A percentile compares a stretch with the other conserved stretches of the same genome.
phyloP scores from a whole-genome alignment of 441 rosid genomes.

The Euphorbia celastroides region DNA sequence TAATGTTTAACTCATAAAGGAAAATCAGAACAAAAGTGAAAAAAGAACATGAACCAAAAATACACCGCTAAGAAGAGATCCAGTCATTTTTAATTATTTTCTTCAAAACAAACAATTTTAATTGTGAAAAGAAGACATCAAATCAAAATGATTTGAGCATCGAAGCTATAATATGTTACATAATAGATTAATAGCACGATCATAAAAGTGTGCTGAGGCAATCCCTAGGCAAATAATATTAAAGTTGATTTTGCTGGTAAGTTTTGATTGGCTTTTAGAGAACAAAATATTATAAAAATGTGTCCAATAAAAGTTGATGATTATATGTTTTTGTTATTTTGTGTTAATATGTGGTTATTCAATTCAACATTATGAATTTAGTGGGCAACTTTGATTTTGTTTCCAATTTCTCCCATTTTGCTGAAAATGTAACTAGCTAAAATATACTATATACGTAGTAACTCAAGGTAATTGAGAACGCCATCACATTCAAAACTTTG shows the following conservation, averaged over 20 bases:
- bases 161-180: constrained; percentile 9
- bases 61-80: no score
- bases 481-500: no score
- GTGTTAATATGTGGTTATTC: not conserved
- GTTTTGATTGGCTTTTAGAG: constrained; percentile 18
- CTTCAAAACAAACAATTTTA: no score
- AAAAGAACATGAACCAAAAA: no score
- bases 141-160: constrained; percentile 36
- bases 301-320: constrained; percentile 19
- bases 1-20: no score
- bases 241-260: constrained; percentile 26
- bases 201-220: constrained; percentile 27
- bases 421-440: not conserved
- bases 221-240: constrained; percentile 32
- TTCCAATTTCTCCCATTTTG: not conserved
- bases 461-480: no score
- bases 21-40: no score
- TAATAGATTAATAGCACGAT: constrained; percentile 22
- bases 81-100: no score
- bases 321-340: not conserved
- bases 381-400: not conserved
- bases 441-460: no score
- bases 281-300: constrained; percentile 13
- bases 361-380: not conserved
- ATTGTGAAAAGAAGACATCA: constrained; percentile 21